Evolutionary conservation across 2,329 filamentous ascomycete species (phyloP), one percentile per base, ranked within the genome.

Genomic region (Botrytis fragariae): DNA sequence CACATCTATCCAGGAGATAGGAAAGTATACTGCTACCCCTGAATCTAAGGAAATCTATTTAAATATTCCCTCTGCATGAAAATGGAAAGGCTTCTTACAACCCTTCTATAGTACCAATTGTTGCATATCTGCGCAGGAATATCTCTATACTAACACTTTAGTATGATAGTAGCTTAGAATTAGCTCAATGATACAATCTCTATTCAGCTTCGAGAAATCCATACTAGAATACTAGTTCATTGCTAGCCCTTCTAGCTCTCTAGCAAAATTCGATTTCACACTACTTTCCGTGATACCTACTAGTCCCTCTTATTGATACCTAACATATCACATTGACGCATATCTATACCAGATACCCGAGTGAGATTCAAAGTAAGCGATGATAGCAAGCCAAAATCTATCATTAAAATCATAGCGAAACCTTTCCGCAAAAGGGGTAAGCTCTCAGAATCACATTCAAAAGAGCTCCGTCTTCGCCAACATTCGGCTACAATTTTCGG

Each of bases 61-160:
- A 51, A 16, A 51, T 6, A 3, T 6, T 0, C 4, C 4, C 25
- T 51, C 0, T 3, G 2, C 9, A n/a, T 14, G 4, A 14, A n/a
- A 3, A 0, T n/a, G 10, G 4, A 14, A 14, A n/a, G 10, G 4
- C 25, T 14, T n/a, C 25, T 14, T 5, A 14, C 22, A 4, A 51
- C 6, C 4, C 0, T 4, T 51, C 48, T n/a, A 14, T 14, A n/a
- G 20, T 45, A 9, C 7, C 20, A 3, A 45, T 22, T 44, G 61
- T 63, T 63, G 61, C 39, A 44, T 12, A 20, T 44, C 61, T 63
- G 39, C 5, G 12, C n/a, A 29, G 39, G 39, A n/a, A 44, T 42
- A 63, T 44, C 25, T 29, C 9, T 39, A 44, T 10, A 6, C 39
- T 32, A 32, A n/a, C 32, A 14, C 5, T 18, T 0, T 42, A 42